phyloP scores from a whole-genome alignment of 441 rosid species.

The Cnidoscolus chayamansa region DNA sequence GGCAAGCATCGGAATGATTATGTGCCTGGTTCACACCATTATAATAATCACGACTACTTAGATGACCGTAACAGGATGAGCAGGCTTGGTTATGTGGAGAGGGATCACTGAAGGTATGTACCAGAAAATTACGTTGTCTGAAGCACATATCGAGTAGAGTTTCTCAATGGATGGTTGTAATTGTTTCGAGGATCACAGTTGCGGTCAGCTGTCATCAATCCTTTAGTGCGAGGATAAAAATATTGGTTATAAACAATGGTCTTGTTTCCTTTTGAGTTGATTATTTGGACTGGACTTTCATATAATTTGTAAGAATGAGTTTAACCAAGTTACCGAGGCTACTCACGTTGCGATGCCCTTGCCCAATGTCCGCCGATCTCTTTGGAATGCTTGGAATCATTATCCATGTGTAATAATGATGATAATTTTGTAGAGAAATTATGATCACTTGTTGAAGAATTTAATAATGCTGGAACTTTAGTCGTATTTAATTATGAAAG shows the following conservation, averaged over 20 bases:
- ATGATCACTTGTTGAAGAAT: neutral
- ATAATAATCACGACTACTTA: slow-evolving; percentile 25
- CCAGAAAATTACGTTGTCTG: slow-evolving; percentile 28
- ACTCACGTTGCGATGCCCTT: neutral
- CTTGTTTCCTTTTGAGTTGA: neutral
- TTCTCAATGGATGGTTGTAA: neutral
- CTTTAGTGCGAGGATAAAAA: neutral
- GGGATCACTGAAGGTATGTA: slow-evolving; percentile 41
- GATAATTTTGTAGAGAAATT: slow-evolving; percentile 8
- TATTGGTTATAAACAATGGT: neutral
- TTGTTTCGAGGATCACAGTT: neutral
- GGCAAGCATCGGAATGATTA: slow-evolving; percentile 34
- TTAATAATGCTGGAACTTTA: too few species aligned
- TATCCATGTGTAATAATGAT: slow-evolving; percentile 15
- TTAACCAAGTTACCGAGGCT: neutral
- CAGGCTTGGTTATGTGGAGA: slow-evolving; percentile 32
- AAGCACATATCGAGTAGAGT: neutral
- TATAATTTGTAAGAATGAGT: slow-evolving; percentile 11
- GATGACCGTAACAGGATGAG: slow-evolving; percentile 33
- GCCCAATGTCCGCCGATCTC: neutral
- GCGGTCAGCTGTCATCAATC: neutral
- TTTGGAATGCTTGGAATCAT: slow-evolving; percentile 2
- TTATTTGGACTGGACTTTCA: neutral
- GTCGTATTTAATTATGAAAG: too few species aligned
- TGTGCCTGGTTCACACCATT: slow-evolving; percentile 19